Conservation (phyloP, 2,329 filamentous ascomycete species). For the Aureobasidium uvarum region DNA sequence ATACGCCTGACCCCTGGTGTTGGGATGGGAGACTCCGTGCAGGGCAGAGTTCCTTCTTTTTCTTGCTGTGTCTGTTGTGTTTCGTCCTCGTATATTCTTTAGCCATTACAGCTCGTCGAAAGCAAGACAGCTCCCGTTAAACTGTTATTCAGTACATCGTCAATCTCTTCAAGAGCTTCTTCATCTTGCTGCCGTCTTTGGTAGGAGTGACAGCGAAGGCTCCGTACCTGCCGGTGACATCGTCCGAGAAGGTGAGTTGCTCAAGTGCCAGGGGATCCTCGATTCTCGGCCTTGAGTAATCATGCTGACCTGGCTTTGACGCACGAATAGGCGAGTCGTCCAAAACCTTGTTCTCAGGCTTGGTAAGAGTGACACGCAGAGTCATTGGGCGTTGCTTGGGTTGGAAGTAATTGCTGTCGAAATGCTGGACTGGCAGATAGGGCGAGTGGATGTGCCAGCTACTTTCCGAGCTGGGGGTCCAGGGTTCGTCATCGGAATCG, state of each 20-base stretch:
- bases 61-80: constrained; percentile 1
- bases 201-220: constrained; percentile 42
- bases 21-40: background rate
- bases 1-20: background rate
- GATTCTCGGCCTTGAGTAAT: background rate
- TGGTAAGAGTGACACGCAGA: constrained; percentile 88
- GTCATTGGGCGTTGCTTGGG: constrained; percentile 80
- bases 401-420: constrained; percentile 16
- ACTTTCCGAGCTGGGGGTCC: constrained; percentile 1
- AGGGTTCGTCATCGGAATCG: constrained; percentile 11
- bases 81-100: background rate
- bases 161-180: constrained; percentile 24
- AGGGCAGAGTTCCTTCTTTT: background rate
- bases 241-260: constrained; percentile 47
- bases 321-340: constrained; percentile 46
- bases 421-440: constrained; percentile 2
- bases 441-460: constrained; percentile 12
- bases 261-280: constrained; percentile 56
- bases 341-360: constrained; percentile 78
- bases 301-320: background rate
- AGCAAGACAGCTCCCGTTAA: background rate
- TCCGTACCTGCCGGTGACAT: constrained; percentile 42
- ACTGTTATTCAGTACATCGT: background rate
- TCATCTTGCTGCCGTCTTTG: constrained; percentile 16
- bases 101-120: constrained; percentile 13